Conservation (phyloP, 2,329 filamentous ascomycete genomes). For the Calonectria leucothoes region DNA sequence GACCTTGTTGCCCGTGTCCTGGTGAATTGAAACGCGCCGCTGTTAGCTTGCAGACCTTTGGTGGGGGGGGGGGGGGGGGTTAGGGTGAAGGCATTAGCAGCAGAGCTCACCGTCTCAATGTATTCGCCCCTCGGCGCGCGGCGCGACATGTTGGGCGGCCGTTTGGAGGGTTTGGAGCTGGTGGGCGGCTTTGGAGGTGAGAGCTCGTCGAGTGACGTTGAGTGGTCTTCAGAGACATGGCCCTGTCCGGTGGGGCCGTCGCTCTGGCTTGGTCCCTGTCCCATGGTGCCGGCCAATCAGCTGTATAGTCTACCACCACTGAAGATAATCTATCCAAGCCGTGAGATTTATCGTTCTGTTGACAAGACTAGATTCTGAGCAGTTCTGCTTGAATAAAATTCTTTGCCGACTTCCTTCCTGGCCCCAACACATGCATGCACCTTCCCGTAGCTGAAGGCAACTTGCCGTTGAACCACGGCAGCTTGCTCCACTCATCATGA, state of each 20-base stretch:
- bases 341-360: background rate
- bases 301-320: background rate
- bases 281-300: background rate
- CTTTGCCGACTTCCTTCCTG: background rate
- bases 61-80: background rate
- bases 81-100: background rate
- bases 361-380: background rate
- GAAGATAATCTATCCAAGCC: background rate
- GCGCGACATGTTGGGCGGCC: constrained; percentile 71
- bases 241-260: background rate
- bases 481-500: background rate
- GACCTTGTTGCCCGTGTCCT: constrained; percentile 99
- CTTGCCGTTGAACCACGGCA: background rate
- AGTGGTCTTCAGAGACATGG: background rate
- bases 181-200: constrained; percentile 21
- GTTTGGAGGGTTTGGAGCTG: constrained; percentile 16
- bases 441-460: background rate
- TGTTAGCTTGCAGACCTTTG: constrained; percentile 20
- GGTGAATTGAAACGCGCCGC: background rate
- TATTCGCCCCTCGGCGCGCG: constrained; percentile 90
- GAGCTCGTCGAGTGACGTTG: constrained; percentile 8
- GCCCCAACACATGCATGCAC: background rate
- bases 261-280: background rate
- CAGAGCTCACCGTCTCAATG: constrained; percentile 83
- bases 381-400: background rate